Percentiles rank a stretch among this genome's conserved stretches.
Evolutionary conservation across 2,329 filamentous ascomycete species (phyloP).

Genomic region (Cladosporium halotolerans): DNA sequence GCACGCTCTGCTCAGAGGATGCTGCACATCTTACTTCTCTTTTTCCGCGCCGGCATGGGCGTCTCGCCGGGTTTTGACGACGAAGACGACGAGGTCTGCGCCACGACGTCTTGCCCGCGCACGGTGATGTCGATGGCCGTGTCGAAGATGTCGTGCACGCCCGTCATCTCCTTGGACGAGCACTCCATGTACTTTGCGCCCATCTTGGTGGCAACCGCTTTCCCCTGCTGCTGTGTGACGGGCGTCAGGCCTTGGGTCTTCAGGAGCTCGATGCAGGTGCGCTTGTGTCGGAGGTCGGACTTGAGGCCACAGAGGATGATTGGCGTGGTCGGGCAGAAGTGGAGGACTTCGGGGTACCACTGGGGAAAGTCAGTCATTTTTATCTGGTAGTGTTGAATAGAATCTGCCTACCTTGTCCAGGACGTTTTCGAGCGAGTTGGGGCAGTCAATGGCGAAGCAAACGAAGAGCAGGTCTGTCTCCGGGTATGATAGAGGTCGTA

Average conservation of each 20-base stretch:
- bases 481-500: conserved; percentile 92
- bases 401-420: conserved; percentile 77
- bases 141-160: conserved; percentile 95
- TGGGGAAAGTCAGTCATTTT: conserved; percentile 34
- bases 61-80: conserved; percentile 15
- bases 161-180: conserved; percentile 94
- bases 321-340: conserved; percentile 96
- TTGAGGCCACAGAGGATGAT: conserved; percentile 94
- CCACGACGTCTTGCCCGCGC: conserved; percentile 53
- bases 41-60: conserved; percentile 48
- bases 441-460: conserved; percentile 98
- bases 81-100: conserved; percentile 38
- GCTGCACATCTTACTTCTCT: conserved; percentile 79
- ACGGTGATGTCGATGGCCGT: conserved; percentile 85
- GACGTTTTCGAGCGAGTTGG: conserved; percentile 95
- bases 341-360: conserved; percentile 99
- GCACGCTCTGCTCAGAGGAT: conserved; percentile 54
- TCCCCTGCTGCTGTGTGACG: conserved; percentile 84
- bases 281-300: conserved; percentile 90
- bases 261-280: conserved; percentile 95
- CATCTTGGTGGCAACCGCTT: conserved; percentile 87
- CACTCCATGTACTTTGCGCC: conserved; percentile 94
- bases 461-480: conserved; percentile 98
- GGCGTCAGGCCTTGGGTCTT: conserved; percentile 96
- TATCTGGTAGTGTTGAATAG: background rate